These are phyloP conservation scores for Oryza officinalis DNA, from an alignment of 176 grass and related monocot species.

Conservation along the genomic window DNA sequence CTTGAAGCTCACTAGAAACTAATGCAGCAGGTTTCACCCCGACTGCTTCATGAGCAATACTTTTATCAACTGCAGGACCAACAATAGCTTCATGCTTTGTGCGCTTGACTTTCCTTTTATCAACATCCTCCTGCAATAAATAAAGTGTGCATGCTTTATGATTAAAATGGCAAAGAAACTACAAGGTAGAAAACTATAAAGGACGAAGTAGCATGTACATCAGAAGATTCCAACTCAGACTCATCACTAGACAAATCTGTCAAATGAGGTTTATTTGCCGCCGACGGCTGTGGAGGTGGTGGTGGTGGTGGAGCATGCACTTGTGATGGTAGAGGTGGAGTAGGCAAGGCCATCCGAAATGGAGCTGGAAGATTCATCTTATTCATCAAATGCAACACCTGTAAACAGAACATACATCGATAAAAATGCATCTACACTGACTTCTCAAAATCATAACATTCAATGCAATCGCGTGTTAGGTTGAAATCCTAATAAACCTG, in stretches of 20 bases:
- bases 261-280: conserved; percentile 33
- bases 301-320: conserved; percentile 52
- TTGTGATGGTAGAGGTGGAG: conserved; percentile 72
- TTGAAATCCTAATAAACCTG: conserved; percentile 63
- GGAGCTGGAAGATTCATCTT: conserved; percentile 97
- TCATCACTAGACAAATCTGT: conserved; percentile 85
- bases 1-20: conserved; percentile 74
- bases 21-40: conserved; percentile 70
- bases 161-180: not conserved
- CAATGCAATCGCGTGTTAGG: not conserved
- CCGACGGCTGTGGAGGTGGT: conserved; percentile 30
- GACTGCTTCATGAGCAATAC: conserved; percentile 83
- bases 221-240: conserved; percentile 97
- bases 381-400: conserved; percentile 99
- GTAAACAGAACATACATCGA: conserved; percentile 27
- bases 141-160: not conserved
- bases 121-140: conserved; percentile 50
- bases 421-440: conserved; percentile 14
- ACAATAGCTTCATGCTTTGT: conserved; percentile 70
- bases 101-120: conserved; percentile 53
- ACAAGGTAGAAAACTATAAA: conserved; percentile 17
- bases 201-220: conserved; percentile 48
- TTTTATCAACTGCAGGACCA: conserved; percentile 90
- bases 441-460: conserved; percentile 7
- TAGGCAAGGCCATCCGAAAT: conserved; percentile 95